Evolutionary conservation across 768 basidiomycete species (phyloP).

Genomic region (Ramaria sp.): DNA sequence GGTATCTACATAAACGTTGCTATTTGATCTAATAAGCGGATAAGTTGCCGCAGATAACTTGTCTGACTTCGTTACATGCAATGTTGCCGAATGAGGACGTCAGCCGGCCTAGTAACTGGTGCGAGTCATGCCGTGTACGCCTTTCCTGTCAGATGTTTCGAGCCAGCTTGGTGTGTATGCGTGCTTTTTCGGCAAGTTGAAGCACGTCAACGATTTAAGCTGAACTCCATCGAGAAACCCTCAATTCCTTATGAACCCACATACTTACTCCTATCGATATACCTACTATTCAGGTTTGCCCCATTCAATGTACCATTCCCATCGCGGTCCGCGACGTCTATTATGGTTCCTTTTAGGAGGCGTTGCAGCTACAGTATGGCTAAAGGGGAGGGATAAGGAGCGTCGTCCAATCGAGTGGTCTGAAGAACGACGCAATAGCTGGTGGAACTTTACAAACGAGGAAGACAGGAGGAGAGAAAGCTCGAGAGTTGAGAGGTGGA

Average conservation of each 20-base stretch:
- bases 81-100: too few species aligned
- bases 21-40: too few species aligned
- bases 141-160: background rate
- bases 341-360: constrained; percentile 65
- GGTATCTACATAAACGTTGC: too few species aligned
- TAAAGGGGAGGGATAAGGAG: constrained; percentile 27
- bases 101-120: too few species aligned
- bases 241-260: background rate
- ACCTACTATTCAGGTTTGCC: background rate
- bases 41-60: too few species aligned
- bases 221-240: background rate
- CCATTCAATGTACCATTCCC: constrained; percentile 10
- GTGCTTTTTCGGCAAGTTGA: background rate
- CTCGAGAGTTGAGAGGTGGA: constrained; percentile 21
- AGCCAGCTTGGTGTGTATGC: background rate
- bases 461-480: constrained; percentile 9
- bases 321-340: constrained; percentile 42
- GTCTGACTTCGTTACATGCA: too few species aligned
- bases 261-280: background rate
- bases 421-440: background rate
- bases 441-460: background rate
- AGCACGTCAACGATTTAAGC: background rate
- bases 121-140: too few species aligned
- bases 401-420: constrained; percentile 20
- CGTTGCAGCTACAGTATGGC: constrained; percentile 25